Evolutionary conservation across 1,139 yeast species (phyloP).

Genomic region (Candida labiduridarum): DNA sequence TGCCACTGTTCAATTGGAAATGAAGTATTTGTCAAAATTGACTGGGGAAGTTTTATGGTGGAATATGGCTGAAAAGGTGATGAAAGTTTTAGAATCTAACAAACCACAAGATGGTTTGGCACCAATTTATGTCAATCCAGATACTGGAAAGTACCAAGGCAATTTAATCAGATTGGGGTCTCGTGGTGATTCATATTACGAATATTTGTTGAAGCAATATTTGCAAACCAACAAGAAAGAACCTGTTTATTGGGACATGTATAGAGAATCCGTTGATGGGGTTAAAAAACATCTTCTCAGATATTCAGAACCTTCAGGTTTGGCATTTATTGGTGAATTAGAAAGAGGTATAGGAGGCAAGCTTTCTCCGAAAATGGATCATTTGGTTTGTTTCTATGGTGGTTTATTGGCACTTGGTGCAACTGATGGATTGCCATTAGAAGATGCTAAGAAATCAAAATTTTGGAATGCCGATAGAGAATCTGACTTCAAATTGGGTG

Average conservation of each 20-base stretch:
- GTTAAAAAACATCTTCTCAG: conserved; percentile 61
- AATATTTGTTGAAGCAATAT: conserved; percentile 84
- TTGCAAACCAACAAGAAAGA: conserved; percentile 72
- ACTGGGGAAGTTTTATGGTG: conserved; percentile 83
- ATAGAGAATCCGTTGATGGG: conserved; percentile 76
- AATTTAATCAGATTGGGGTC: conserved; percentile 76
- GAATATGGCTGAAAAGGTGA: conserved; percentile 74
- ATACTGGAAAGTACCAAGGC: conserved; percentile 70
- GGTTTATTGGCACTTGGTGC: conserved; percentile 92
- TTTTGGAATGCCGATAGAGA: conserved; percentile 41
- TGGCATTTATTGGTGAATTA: conserved; percentile 78
- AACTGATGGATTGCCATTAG: conserved; percentile 62
- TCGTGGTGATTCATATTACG: conserved; percentile 92
- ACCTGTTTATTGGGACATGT: conserved; percentile 68
- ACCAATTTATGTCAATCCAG: conserved; percentile 79
- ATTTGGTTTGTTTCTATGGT: conserved; percentile 89
- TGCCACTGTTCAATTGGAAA: conserved; percentile 84
- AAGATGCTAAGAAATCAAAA: conserved; percentile 37
- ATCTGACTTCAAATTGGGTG: conserved; percentile 66
- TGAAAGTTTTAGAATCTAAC: conserved; percentile 61
- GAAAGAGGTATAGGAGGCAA: conserved; percentile 64
- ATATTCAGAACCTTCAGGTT: conserved; percentile 61
- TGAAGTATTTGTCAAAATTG: conserved; percentile 76
- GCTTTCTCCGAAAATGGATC: conserved; percentile 86
- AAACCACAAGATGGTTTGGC: conserved; percentile 74